Conservation (phyloP, 78 protist species). For the Guillardia theta region DNA sequence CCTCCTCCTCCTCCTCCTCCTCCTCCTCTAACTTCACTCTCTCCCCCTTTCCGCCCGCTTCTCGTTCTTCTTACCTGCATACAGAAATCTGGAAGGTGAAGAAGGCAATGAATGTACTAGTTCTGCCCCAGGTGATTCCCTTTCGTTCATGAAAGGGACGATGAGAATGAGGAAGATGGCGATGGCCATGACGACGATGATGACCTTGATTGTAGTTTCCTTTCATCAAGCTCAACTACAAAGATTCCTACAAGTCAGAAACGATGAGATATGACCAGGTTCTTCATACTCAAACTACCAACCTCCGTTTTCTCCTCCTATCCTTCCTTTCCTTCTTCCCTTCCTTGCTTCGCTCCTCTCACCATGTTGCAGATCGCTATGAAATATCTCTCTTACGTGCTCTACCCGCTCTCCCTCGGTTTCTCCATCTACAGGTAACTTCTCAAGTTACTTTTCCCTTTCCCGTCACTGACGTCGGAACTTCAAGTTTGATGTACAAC, state of each 20-base stretch:
- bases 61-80: neutral
- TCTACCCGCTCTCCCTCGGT: conserved; percentile 74
- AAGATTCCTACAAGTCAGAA: neutral
- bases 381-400: conserved; percentile 19
- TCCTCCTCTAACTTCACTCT: neutral
- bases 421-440: conserved; percentile 85
- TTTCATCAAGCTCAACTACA: neutral
- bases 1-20: neutral
- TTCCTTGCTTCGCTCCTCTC: no score
- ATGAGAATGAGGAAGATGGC: no score
- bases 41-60: neutral
- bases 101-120: neutral
- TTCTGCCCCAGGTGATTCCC: neutral
- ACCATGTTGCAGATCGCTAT: no score
- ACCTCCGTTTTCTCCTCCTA: conserved; percentile 69
- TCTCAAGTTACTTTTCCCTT: no score
- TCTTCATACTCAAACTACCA: no score
- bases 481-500: neutral
- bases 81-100: conserved; percentile 82
- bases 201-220: no score
- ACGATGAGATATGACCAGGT: conserved; percentile 31
- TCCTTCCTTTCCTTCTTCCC: neutral
- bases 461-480: no score
- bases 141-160: no score
- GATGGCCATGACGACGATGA: no score